These are phyloP conservation scores for Amyloporia xantha DNA, from an alignment of 768 basidiomycete genomes.

Conservation along the genomic window DNA sequence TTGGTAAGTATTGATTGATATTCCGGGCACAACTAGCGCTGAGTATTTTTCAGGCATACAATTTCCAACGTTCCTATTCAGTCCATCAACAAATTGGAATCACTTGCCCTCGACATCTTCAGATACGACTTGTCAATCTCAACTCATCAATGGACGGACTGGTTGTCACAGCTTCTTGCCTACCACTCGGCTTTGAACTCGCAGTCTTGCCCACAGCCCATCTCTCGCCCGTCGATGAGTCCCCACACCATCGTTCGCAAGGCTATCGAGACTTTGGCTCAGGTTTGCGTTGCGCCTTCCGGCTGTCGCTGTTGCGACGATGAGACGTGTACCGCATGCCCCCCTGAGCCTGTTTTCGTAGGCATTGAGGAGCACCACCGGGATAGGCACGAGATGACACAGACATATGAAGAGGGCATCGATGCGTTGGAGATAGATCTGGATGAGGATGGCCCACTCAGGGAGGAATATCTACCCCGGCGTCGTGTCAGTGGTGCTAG, in stretches of 20 bases:
- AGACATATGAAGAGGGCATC: slow-evolving; percentile 17
- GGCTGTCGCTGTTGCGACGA: slow-evolving; percentile 11
- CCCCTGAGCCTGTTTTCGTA: slow-evolving; percentile 64
- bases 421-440: slow-evolving; percentile 69
- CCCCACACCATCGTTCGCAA: slow-evolving; percentile 64
- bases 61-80: slow-evolving; percentile 72
- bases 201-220: slow-evolving; percentile 60
- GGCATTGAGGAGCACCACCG: slow-evolving; percentile 60
- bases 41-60: slow-evolving; percentile 49
- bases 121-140: slow-evolving; percentile 65
- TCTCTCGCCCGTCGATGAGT: slow-evolving; percentile 68
- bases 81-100: slow-evolving; percentile 64
- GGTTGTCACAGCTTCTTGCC: slow-evolving; percentile 59
- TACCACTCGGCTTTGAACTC: slow-evolving; percentile 62
- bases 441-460: slow-evolving; percentile 76
- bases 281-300: slow-evolving; percentile 32
- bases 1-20: slow-evolving; percentile 43
- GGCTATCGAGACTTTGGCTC: slow-evolving; percentile 62
- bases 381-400: slow-evolving; percentile 43
- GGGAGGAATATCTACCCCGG: slow-evolving; percentile 74
- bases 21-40: not conserved
- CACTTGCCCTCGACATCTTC: slow-evolving; percentile 64
- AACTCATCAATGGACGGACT: slow-evolving; percentile 56
- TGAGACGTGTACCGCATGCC: slow-evolving; percentile 17
- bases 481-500: slow-evolving; percentile 42